Percentiles rank a stretch among this genome's conserved stretches.
These are phyloP conservation scores for Microcera coccophila DNA, from an alignment of 2,329 filamentous ascomycete species.

Conservation along the genomic window DNA sequence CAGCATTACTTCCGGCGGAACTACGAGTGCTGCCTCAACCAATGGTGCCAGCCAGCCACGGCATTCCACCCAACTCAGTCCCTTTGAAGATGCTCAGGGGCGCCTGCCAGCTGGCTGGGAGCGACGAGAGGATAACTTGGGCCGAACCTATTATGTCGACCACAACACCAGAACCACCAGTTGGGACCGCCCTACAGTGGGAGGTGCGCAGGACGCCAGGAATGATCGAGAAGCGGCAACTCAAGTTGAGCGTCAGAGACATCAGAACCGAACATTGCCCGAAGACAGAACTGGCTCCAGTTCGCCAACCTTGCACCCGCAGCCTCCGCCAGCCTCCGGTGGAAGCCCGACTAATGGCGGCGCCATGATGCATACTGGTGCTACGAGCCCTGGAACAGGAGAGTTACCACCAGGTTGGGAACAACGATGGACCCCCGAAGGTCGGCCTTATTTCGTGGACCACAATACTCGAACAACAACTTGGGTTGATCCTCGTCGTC, in stretches of 20 bases:
- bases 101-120: constrained; percentile 93
- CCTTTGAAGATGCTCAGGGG: constrained; percentile 95
- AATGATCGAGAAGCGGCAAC: constrained; percentile 84
- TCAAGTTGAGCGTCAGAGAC: constrained; percentile 84
- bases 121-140: constrained; percentile 88
- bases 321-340: constrained; percentile 40
- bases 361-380: constrained; percentile 91
- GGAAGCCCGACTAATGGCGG: constrained; percentile 47
- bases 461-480: constrained; percentile 98
- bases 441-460: constrained; percentile 93
- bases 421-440: constrained; percentile 91
- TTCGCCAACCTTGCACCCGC: constrained; percentile 71
- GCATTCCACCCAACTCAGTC: constrained; percentile 59
- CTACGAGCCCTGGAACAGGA: constrained; percentile 85
- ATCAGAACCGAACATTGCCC: constrained; percentile 92
- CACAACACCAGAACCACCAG: constrained; percentile 96
- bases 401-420: constrained; percentile 97
- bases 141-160: constrained; percentile 96
- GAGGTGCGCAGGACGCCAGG: constrained; percentile 67
- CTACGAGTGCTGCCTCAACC: constrained; percentile 23
- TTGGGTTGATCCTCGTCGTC: constrained; percentile 94
- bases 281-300: constrained; percentile 93
- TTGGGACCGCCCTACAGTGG: constrained; percentile 84
- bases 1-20: constrained; percentile 40
- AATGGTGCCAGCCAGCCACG: constrained; percentile 32